Conservation (phyloP, 768 basidiomycete species). For the Tulasnella sp. region DNA sequence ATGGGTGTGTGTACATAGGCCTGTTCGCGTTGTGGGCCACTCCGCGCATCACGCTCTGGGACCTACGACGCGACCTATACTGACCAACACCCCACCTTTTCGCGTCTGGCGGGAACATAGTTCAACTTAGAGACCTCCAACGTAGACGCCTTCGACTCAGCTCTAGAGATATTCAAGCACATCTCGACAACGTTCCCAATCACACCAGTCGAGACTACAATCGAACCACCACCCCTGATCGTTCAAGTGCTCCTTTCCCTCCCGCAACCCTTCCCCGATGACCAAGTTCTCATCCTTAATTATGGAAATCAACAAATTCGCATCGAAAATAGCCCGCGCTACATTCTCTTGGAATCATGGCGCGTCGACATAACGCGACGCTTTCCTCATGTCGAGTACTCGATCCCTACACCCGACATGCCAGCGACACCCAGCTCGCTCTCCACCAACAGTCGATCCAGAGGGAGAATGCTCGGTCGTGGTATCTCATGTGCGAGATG, state of each 20-base stretch:
- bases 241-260: not conserved
- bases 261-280: not conserved
- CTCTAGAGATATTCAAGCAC: too few relatives aligned
- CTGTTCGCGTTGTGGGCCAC: too few relatives aligned
- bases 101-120: too few relatives aligned
- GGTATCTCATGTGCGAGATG: conserved; percentile 3
- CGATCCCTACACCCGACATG: not conserved
- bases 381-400: not conserved
- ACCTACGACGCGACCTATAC: too few relatives aligned
- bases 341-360: conserved; percentile 75
- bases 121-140: too few relatives aligned
- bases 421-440: not conserved
- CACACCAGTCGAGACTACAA: too few relatives aligned
- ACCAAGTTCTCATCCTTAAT: conserved; percentile 61
- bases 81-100: too few relatives aligned
- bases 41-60: too few relatives aligned
- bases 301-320: conserved; percentile 44
- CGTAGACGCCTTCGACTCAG: too few relatives aligned
- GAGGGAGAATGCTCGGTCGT: not conserved
- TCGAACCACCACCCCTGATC: not conserved
- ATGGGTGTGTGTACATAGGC: too few relatives aligned
- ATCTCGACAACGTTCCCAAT: too few relatives aligned
- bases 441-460: not conserved
- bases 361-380: conserved; percentile 46
- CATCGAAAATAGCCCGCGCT: conserved; percentile 63